A percentile compares a stretch with the other conserved stretches of the same genome.
phyloP scores from a whole-genome alignment of 805 yeast genomes.

The Lachancea quebecensis region DNA sequence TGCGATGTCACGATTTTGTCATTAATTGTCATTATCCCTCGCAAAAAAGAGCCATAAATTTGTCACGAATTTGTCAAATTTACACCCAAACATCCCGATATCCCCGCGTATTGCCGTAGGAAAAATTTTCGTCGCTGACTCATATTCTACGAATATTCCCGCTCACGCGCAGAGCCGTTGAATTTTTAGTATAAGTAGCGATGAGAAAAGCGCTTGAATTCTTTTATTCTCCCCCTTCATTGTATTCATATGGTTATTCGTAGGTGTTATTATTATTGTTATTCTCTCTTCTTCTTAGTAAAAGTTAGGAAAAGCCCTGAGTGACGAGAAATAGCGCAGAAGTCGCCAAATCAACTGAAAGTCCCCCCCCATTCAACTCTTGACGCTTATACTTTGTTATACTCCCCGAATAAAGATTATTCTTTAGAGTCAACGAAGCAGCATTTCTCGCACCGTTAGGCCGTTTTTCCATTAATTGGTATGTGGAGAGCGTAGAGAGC shows the following conservation, averaged over 20 bases:
- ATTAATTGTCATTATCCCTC: too few relatives aligned
- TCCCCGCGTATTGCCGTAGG: too few relatives aligned
- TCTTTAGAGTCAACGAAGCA: background rate
- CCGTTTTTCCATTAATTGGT: background rate
- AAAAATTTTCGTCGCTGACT: too few relatives aligned
- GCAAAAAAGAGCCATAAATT: too few relatives aligned
- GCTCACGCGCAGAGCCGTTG: too few relatives aligned
- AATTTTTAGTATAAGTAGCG: background rate
- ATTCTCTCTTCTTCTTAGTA: conserved; percentile 6
- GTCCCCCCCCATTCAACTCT: background rate
- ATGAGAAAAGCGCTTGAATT: background rate
- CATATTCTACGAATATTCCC: too few relatives aligned
- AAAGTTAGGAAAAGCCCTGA: conserved; percentile 5
- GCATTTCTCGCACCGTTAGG: background rate
- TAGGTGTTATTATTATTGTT: conserved; percentile 1
- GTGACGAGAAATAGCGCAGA: conserved; percentile 1
- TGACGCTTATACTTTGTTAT: background rate
- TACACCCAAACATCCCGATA: too few relatives aligned
- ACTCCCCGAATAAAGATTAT: background rate
- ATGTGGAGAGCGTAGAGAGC: background rate
- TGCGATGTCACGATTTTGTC: too few relatives aligned
- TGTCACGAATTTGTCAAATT: too few relatives aligned
- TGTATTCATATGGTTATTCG: background rate
- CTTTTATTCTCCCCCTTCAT: background rate
- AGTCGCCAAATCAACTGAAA: background rate